Percentiles rank a stretch among this genome's conserved stretches.
Conservation (phyloP, 2,329 filamentous ascomycete species). For the Nannizziopsis arthrosporioides region DNA sequence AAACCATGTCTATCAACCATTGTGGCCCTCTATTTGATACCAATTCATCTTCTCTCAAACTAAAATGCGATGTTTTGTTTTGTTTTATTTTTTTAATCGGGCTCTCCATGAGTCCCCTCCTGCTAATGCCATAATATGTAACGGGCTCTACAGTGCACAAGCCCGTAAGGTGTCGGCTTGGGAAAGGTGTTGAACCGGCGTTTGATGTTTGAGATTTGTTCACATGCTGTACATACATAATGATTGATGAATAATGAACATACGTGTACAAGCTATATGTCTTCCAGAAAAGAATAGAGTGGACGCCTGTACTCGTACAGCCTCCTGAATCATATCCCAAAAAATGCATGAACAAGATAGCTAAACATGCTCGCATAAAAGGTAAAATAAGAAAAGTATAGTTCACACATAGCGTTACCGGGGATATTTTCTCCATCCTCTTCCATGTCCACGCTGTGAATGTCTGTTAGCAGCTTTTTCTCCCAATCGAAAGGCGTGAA, state of each 20-base stretch:
- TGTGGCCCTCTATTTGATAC: too few relatives aligned
- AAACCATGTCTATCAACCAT: not conserved
- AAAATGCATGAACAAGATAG: not conserved
- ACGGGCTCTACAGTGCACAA: too few relatives aligned
- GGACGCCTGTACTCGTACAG: slow-evolving; percentile 8
- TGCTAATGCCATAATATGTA: too few relatives aligned
- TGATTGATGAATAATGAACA: slow-evolving; percentile 1
- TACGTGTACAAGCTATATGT: not conserved
- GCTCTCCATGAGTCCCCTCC: too few relatives aligned
- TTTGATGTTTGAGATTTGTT: too few relatives aligned
- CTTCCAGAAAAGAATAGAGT: too few relatives aligned
- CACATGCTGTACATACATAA: not conserved
- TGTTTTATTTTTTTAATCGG: too few relatives aligned
- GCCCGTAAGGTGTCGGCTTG: too few relatives aligned
- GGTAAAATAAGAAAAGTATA: not conserved
- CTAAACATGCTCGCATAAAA: not conserved
- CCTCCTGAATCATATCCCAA: not conserved
- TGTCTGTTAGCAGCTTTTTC: slow-evolving; percentile 27
- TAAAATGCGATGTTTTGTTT: too few relatives aligned
- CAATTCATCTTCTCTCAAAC: too few relatives aligned
- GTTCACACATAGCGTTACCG: slow-evolving; percentile 30
- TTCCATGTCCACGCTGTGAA: slow-evolving; percentile 53
- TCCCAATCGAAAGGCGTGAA: not conserved
- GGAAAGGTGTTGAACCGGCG: too few relatives aligned
- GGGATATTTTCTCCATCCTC: slow-evolving; percentile 65